Evolutionary conservation across 805 yeast species (phyloP).

Genomic region (Yarrowia sp.): DNA sequence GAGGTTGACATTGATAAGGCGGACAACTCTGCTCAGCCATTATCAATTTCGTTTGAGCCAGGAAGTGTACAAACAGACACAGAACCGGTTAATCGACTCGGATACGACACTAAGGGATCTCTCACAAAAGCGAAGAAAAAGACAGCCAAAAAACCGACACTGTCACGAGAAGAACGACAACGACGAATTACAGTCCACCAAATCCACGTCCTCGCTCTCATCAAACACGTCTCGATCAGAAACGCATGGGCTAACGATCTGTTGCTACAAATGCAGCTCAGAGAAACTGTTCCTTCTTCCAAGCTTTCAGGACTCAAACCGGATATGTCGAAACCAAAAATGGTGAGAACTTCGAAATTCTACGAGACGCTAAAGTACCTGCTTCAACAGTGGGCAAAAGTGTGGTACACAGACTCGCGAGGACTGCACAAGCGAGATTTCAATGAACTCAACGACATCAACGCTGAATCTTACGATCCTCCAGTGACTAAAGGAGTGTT

Average conservation of each 20-base stretch:
- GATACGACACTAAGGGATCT: too few relatives aligned
- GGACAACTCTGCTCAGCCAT: not conserved
- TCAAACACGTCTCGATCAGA: constrained; percentile 64
- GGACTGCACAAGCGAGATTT: constrained; percentile 47
- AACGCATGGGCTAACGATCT: constrained; percentile 71
- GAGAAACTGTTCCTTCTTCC: constrained; percentile 48
- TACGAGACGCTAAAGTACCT: constrained; percentile 73
- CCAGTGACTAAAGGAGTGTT: constrained; percentile 41
- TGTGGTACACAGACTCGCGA: constrained; percentile 49
- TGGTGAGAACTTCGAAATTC: constrained; percentile 61
- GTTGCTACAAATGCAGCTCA: constrained; percentile 44
- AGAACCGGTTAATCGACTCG: too few relatives aligned
- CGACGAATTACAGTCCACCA: constrained; percentile 58
- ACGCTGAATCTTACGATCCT: constrained; percentile 6
- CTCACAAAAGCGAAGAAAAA: too few relatives aligned
- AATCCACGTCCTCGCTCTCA: constrained; percentile 54
- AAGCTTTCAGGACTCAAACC: constrained; percentile 52
- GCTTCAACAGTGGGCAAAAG: constrained; percentile 58
- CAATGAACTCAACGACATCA: constrained; percentile 45
- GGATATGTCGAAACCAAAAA: constrained; percentile 43
- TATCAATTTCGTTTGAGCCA: not conserved
- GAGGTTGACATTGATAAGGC: not conserved
- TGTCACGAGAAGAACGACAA: constrained; percentile 51
- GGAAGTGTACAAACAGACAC: not conserved
- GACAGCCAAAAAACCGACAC: not conserved